Evolutionary conservation across 306 rosid genomes (phyloP), one percentile per base, ranked within the genome.

Genomic region (Pterocarpus macrocarpus): DNA sequence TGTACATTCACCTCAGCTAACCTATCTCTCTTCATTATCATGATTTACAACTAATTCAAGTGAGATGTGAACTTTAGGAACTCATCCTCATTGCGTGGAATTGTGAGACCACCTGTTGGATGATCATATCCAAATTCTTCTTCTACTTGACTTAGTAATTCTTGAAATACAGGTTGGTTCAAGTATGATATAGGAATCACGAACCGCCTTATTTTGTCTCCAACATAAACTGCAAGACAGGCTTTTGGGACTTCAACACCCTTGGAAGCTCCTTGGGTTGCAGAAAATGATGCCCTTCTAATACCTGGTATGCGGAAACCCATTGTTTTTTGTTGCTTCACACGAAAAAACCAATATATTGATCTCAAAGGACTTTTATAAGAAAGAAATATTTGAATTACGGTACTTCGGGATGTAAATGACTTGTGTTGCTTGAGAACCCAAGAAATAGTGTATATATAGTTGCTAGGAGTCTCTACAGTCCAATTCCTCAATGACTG

Each of bases 91-190:
- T n/a, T 45, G 70, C 82, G 69, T 5, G 76, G 82, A 32, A 69
- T 79, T 16, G 82, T 79, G 50, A 79, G 76, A 7, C 77, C 52
- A 8, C 70, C 70, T n/a, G 13, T 77, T 8, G 89, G 89, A 82
- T 88, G 82, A 80, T 80, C 61, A 77, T 71, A 85, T 63, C 91
- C 85, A n/a, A 76, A 85, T 71, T 85, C 85, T 73, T 87, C 77
- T 57, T 80, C 82, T 2, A 71, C 72, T 72, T 73, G 70, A 35
- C 57, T 49, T 4, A 85, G 58, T 44, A 88, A 35, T 4, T 88
- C 85, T 77, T 83, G 87, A 62, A 88, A 85, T 2, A 45, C 10
- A 41, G 83, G 52, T 17, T 85, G 72, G 13, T 82, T 85, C 85
- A 87, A 82, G 78, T 43, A 85, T 43, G 85, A 75, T 3, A 85